Conservation (phyloP, 805 yeast genomes). For the Ogataea henricii region DNA sequence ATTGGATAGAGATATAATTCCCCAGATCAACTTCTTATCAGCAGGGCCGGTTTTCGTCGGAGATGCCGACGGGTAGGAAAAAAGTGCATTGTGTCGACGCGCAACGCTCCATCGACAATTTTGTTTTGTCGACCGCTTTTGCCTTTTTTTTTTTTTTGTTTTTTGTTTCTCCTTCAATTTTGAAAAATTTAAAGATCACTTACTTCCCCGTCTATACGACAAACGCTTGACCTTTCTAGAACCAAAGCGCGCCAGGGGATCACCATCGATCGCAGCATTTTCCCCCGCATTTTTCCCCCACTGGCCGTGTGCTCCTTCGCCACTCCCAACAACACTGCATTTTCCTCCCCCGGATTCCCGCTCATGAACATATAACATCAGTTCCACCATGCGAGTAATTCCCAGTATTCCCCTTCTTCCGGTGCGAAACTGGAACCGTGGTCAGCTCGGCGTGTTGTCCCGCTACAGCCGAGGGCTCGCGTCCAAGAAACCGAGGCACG, state of each 20-base stretch:
- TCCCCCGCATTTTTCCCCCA: too few relatives aligned
- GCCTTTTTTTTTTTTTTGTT: background rate
- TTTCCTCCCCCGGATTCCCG: background rate
- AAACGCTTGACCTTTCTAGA: too few relatives aligned
- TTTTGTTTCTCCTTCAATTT: background rate
- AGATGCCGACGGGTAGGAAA: constrained; percentile 11
- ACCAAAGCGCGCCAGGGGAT: too few relatives aligned
- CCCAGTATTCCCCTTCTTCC: background rate
- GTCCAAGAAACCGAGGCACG: background rate
- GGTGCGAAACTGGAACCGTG: background rate
- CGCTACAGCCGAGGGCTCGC: background rate
- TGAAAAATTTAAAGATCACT: too few relatives aligned
- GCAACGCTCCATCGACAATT: background rate
- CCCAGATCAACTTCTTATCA: constrained; percentile 4
- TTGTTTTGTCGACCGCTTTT: background rate
- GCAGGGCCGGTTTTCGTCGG: constrained; percentile 24
- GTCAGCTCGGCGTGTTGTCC: background rate
- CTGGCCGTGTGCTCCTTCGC: too few relatives aligned
- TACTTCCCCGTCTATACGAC: too few relatives aligned
- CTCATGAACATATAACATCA: background rate
- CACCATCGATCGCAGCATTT: too few relatives aligned
- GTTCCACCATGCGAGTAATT: constrained; percentile 3
- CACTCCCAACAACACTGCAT: too few relatives aligned
- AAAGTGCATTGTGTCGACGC: too few relatives aligned
- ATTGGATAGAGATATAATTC: background rate